Evolutionary conservation across 179 eudicot species (phyloP).

Genomic region (Carnegiea gigantea): DNA sequence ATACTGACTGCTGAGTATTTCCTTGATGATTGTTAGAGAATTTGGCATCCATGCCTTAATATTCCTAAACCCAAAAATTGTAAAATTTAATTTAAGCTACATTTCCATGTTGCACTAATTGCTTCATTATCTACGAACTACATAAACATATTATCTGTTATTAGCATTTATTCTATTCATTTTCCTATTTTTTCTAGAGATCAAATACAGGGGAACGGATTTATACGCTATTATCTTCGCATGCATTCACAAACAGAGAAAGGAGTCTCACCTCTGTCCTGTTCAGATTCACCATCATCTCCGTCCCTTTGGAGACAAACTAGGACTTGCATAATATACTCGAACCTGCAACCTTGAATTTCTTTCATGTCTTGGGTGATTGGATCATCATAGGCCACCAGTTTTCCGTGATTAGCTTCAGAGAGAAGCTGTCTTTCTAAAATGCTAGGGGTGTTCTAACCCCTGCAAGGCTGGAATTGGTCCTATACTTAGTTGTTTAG

Average conservation of each 20-base stretch:
- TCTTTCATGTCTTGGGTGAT: conserved; percentile 8
- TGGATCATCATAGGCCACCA: conserved; percentile 19
- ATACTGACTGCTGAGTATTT: no score
- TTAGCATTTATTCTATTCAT: neutral
- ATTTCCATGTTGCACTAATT: neutral
- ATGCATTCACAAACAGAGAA: conserved; percentile 10
- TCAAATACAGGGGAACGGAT: neutral
- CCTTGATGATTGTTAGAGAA: neutral
- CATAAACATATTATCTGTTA: neutral
- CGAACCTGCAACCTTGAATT: conserved; percentile 3
- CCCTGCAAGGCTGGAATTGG: conserved; percentile 25
- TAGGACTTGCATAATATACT: conserved; percentile 17
- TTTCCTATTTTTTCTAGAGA: neutral
- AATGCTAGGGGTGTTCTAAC: conserved; percentile 30
- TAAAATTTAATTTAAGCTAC: neutral
- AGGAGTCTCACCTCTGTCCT: neutral
- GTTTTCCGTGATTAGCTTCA: conserved; percentile 17
- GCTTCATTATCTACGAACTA: neutral
- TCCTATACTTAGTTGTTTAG: conserved; percentile 30
- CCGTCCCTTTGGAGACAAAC: neutral
- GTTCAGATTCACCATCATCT: neutral
- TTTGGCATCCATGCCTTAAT: neutral
- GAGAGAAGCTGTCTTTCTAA: conserved; percentile 29
- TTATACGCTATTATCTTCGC: neutral
- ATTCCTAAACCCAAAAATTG: neutral